Evolutionary conservation across 768 basidiomycete species (phyloP).

Genomic region (Ephemerocybe angulata): DNA sequence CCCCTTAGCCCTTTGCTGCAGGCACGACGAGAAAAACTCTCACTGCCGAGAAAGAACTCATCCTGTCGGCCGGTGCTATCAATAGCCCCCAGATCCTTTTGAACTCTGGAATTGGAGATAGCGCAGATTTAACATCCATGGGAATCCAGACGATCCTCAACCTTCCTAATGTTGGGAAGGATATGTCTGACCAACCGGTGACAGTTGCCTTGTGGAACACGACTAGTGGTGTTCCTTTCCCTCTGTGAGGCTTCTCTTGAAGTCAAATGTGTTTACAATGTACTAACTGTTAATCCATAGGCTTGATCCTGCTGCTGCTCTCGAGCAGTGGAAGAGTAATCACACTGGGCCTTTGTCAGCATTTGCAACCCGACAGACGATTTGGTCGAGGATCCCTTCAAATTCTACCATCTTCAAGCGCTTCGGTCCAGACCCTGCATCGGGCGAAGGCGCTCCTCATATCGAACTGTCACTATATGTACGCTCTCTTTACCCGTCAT

Average conservation of each 20-base stretch:
- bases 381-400: slow-evolving; percentile 18
- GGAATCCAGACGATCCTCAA: slow-evolving; percentile 24
- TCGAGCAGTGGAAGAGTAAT: slow-evolving; percentile 13
- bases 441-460: slow-evolving; percentile 21
- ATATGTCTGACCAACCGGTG: slow-evolving; percentile 25
- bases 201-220: slow-evolving; percentile 10
- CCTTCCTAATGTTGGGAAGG: slow-evolving; percentile 26
- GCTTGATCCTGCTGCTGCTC: slow-evolving; percentile 5
- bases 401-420: slow-evolving; percentile 2
- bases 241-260: neutral
- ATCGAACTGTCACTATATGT: slow-evolving; percentile 13
- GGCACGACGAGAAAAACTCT: neutral
- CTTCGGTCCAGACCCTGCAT: slow-evolving; percentile 19
- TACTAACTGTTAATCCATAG: too few species aligned
- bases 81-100: slow-evolving; percentile 15
- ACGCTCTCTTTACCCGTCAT: neutral
- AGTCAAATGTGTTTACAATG: too few species aligned
- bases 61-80: slow-evolving; percentile 13
- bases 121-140: slow-evolving; percentile 7
- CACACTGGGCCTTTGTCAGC: slow-evolving; percentile 14
- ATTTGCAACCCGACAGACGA: slow-evolving; percentile 13
- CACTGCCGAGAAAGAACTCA: slow-evolving; percentile 10
- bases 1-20: neutral
- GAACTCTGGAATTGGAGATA: slow-evolving; percentile 16
- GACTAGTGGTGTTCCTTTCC: slow-evolving; percentile 10